These are phyloP conservation scores for Ilex paraguariensis DNA, from an alignment of 305 asterid genomes.

Conservation along the genomic window DNA sequence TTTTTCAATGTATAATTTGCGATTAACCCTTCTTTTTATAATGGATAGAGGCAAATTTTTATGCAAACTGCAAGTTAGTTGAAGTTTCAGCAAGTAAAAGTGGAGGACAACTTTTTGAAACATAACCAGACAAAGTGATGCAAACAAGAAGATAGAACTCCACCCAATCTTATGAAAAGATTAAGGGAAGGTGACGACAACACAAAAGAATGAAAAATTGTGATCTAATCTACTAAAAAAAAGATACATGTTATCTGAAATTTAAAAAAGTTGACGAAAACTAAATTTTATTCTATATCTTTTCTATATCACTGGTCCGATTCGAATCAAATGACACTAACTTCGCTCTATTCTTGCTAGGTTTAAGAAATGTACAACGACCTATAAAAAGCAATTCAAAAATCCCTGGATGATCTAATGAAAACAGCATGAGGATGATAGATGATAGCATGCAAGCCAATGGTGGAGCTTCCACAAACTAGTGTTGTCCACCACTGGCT, in stretches of 20 bases:
- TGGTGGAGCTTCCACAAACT: conserved; percentile 41
- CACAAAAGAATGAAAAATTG: not conserved
- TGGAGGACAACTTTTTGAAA: conserved; percentile 6
- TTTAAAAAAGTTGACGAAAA: no score
- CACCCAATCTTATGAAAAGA: conserved; percentile 3
- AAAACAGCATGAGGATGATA: no score
- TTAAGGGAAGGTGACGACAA: not conserved
- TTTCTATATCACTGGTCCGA: no score
- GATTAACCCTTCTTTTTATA: no score
- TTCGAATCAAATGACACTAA: no score
- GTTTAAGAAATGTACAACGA: no score
- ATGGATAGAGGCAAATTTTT: not conserved
- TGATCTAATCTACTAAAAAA: conserved; percentile 8
- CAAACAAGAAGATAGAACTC: conserved; percentile 17
- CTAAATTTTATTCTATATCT: no score
- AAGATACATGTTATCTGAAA: no score
- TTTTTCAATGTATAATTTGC: no score
- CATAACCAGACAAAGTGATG: conserved; percentile 24
- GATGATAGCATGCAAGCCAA: conserved; percentile 17
- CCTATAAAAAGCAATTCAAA: no score
- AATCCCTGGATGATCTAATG: no score
- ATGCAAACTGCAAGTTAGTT: conserved; percentile 4
- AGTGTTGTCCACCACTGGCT: conserved; percentile 37
- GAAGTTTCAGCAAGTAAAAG: conserved; percentile 9
- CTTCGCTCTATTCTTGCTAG: no score